A percentile compares a stretch with the other conserved stretches of the same genome.
Evolutionary conservation across 306 rosid genomes (phyloP).

Genomic region (Corylus americana): DNA sequence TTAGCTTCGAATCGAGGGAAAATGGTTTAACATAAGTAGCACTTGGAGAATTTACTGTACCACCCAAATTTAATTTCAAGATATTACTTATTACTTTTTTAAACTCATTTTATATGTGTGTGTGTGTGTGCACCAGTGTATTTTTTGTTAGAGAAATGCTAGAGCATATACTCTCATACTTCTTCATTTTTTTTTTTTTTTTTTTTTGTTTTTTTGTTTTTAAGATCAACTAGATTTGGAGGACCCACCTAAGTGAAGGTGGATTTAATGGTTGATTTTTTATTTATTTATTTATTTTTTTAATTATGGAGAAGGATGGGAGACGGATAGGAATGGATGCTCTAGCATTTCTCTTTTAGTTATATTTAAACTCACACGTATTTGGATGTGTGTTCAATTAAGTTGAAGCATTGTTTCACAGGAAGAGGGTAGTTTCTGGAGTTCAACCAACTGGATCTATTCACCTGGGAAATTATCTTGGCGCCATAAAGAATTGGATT

Average conservation of each 20-base stretch:
- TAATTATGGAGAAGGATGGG: no score
- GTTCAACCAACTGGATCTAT: constrained; percentile 96
- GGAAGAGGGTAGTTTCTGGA: constrained; percentile 93
- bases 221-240: no score
- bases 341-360: no score
- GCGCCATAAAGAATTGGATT: constrained; percentile 94
- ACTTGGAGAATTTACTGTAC: neutral
- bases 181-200: no score
- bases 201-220: no score
- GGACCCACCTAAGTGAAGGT: no score
- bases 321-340: no score
- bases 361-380: neutral
- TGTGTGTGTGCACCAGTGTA: neutral
- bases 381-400: neutral
- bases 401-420: constrained; percentile 31
- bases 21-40: neutral
- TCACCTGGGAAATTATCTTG: constrained; percentile 94
- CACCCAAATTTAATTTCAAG: neutral
- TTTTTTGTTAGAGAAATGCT: neutral
- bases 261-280: no score
- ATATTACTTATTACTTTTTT: neutral
- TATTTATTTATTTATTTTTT: no score
- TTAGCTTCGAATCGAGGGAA: neutral
- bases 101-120: neutral
- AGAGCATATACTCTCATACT: no score